Base-by-base conservation (phyloP, 345 rosid species). In the Bruguiera parviflora region DNA sequence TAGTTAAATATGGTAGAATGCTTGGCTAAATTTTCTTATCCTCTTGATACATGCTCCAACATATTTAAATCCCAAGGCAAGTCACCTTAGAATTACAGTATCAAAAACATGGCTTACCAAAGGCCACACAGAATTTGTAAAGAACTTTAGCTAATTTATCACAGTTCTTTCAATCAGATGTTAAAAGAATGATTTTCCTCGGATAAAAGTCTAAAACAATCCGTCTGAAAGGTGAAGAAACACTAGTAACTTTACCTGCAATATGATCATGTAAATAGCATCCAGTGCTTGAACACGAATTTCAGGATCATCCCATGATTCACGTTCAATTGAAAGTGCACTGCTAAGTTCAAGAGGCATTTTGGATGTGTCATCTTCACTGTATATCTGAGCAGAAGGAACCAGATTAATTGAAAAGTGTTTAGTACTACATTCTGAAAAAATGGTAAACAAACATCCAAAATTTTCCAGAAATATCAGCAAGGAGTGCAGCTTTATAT, bases 271-370 rank as follows among this genome's bases (percentile, higher is more conserved):
- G 84, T 94, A 94, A 72, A 94, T 85, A 73, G 96, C 87, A 75
- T 91, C 96, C 25, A 89, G 83, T 64, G 89, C 81, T 76, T 91
- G 95, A 78, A 89, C 82, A 32, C 90, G 87, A 70, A 91, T 89
- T 59, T 84, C 96, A 20, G 96, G 75, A 79, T 91, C 98, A 75
- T 81, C 81, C 68, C 88, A 90, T 33, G 85, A 87, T 78, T 94
- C 92, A 59, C 98, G 94, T 74, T 94, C 96, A 68, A 91, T 87
- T 9, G 89, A 88, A 29, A 94, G 96, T 35, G 88, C 97, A 80
- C 88, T 83, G 66, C 86, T 87, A 68, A 94, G 96, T 81, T 94
- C 97, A 68, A 80, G 90, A 27, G 98, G 95, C 92, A 89, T 89
- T 84, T 88, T 91, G 24, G 82, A 81, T 47, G 81, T 71, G 71